Evolutionary conservation across 257 asterid genomes (phyloP).

Genomic region (Asclepias syriaca): DNA sequence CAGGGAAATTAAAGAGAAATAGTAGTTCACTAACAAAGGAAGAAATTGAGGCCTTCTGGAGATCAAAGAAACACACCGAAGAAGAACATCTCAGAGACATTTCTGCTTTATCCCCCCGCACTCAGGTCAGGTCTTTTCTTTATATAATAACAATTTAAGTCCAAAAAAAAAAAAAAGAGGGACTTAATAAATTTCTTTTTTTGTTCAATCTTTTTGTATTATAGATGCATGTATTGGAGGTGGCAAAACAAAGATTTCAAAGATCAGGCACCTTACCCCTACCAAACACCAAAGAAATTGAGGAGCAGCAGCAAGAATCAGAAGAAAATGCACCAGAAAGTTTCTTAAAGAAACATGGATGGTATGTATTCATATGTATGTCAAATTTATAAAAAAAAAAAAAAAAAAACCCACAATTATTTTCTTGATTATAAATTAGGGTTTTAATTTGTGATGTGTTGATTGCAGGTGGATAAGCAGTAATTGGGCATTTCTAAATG

Average conservation of each 20-base stretch:
- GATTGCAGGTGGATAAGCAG: slow-evolving; percentile 76
- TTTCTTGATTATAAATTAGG: too few species aligned
- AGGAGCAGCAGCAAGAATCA: neutral
- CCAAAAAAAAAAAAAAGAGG: too few species aligned
- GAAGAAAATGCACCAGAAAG: slow-evolving; percentile 34
- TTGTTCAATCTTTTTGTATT: neutral
- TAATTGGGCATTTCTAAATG: slow-evolving; percentile 73
- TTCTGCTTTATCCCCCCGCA: slow-evolving; percentile 57
- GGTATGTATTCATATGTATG: slow-evolving; percentile 96
- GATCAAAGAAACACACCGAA: slow-evolving; percentile 51
- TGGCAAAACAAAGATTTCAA: slow-evolving; percentile 11
- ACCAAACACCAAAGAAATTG: neutral
- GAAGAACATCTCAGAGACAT: slow-evolving; percentile 60
- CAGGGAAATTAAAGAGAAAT: slow-evolving; percentile 48
- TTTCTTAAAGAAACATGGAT: slow-evolving; percentile 52
- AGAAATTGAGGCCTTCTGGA: slow-evolving; percentile 71
- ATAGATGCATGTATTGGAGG: slow-evolving; percentile 36
- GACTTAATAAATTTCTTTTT: too few species aligned
- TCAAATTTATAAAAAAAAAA: neutral
- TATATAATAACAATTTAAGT: too few species aligned
- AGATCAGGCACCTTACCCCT: slow-evolving; percentile 7
- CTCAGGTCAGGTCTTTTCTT: slow-evolving; percentile 36
- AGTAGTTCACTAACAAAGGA: slow-evolving; percentile 60
- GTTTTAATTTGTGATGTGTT: too few species aligned
- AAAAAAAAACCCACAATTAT: too few species aligned